phyloP scores from a whole-genome alignment of 1,284 basidiomycete genomes.

The Pseudozyma thailandica region DNA sequence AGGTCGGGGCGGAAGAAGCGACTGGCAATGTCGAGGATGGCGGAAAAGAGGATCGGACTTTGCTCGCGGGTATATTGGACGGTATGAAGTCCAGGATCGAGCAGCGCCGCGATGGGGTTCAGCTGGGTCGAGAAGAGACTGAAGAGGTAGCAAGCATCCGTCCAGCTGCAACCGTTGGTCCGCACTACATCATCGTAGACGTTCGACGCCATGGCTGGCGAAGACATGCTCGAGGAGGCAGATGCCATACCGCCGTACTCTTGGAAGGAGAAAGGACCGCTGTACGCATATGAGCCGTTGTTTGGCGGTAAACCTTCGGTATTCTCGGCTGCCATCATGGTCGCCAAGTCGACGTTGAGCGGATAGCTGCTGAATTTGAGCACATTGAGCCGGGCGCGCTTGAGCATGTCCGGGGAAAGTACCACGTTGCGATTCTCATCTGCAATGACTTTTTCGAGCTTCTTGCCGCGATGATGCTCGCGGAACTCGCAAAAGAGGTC shows the following conservation, averaged over 20 bases:
- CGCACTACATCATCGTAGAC: conserved; percentile 41
- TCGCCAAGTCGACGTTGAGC: conserved; percentile 22
- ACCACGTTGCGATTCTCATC: conserved; percentile 35
- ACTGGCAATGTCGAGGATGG: conserved; percentile 82
- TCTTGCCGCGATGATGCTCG: conserved; percentile 49
- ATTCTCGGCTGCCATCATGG: background rate
- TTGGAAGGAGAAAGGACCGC: background rate
- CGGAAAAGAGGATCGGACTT: conserved; percentile 82
- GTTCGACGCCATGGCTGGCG: conserved; percentile 11
- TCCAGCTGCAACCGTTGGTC: conserved; percentile 22
- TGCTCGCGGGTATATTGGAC: conserved; percentile 76
- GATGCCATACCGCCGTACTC: conserved; percentile 1
- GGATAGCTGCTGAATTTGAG: conserved; percentile 38
- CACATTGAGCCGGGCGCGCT: conserved; percentile 15
- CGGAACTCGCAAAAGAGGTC: conserved; percentile 48
- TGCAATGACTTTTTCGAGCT: conserved; percentile 43
- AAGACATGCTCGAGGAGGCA: conserved; percentile 5
- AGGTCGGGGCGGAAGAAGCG: conserved; percentile 81
- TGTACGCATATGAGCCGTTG: background rate
- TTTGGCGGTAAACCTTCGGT: conserved; percentile 6
- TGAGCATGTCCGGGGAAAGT: conserved; percentile 23
- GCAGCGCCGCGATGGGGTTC: conserved; percentile 57
- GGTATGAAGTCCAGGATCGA: conserved; percentile 68
- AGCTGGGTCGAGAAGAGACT: conserved; percentile 38
- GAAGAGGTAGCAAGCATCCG: conserved; percentile 38